Evolutionary conservation across 148 eudicot genomes (phyloP).

Genomic region (Beta vulgaris): DNA sequence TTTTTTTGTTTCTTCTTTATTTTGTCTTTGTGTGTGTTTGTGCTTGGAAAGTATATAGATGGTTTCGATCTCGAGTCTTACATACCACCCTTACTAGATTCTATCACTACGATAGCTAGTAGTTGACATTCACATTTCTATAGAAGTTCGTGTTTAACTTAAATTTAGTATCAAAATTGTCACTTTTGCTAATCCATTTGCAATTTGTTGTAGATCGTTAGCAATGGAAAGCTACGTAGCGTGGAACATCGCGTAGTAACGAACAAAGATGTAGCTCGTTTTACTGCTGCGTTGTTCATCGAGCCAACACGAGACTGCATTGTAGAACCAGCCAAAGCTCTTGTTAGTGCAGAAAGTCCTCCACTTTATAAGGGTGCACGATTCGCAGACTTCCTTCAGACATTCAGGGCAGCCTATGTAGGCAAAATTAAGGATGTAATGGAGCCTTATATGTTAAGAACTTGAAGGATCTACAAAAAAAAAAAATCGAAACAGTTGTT

Average conservation of each 20-base stretch:
- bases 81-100: too few species aligned
- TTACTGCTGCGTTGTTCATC: constrained; percentile 20
- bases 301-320: constrained; percentile 12
- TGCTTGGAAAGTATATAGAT: too few species aligned
- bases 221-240: constrained; percentile 27
- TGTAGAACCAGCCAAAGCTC: constrained; percentile 30
- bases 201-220: constrained; percentile 22
- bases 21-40: too few species aligned
- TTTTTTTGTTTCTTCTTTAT: too few species aligned
- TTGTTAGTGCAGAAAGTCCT: constrained; percentile 28
- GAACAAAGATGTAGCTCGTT: constrained; percentile 16
- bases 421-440: constrained; percentile 16
- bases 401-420: constrained; percentile 21
- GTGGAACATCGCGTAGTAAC: constrained; percentile 30
- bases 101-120: too few species aligned
- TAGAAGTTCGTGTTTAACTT: too few species aligned
- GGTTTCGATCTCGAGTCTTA: too few species aligned
- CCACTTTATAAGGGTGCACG: constrained; percentile 18
- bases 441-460: not conserved
- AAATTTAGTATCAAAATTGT: too few species aligned
- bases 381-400: constrained; percentile 15
- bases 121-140: too few species aligned
- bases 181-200: not conserved
- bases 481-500: too few species aligned
- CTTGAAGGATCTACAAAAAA: constrained; percentile 11